Evolutionary conservation across 2,329 filamentous ascomycete species (phyloP).

Genomic region (Helminthosporium solani): DNA sequence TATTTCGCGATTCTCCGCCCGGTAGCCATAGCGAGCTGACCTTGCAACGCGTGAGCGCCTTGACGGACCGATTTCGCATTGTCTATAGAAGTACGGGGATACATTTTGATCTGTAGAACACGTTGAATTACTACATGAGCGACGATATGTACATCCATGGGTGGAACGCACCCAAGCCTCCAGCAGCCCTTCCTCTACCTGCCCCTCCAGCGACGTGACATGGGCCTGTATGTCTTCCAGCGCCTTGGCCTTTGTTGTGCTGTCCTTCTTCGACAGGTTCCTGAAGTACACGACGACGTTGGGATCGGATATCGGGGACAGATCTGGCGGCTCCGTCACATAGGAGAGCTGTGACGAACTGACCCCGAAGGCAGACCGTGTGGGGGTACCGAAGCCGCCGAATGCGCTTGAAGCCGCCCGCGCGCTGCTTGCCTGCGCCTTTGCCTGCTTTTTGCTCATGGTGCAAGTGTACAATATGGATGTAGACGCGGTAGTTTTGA

Average conservation of each 20-base stretch:
- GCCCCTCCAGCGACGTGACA: constrained; percentile 59
- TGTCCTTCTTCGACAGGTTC: constrained; percentile 88
- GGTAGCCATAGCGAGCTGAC: constrained; percentile 56
- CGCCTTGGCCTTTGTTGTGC: constrained; percentile 85
- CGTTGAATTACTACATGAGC: constrained; percentile 41
- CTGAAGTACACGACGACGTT: constrained; percentile 89
- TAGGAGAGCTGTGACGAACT: constrained; percentile 74
- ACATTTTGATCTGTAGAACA: constrained; percentile 69
- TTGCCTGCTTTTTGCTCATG: constrained; percentile 63
- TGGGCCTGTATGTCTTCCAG: constrained; percentile 78
- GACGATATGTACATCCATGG: constrained; percentile 33
- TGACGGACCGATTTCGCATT: constrained; percentile 85
- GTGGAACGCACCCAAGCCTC: constrained; percentile 75
- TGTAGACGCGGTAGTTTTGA: not conserved
- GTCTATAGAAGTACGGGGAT: constrained; percentile 87
- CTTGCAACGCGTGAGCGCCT: constrained; percentile 75
- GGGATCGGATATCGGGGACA: constrained; percentile 73
- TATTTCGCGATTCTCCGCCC: constrained; percentile 83
- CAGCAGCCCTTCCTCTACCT: constrained; percentile 77
- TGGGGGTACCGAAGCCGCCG: constrained; percentile 44
- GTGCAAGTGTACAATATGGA: constrained; percentile 9
- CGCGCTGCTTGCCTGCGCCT: constrained; percentile 64
- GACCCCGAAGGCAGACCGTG: constrained; percentile 45
- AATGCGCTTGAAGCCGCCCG: constrained; percentile 54
- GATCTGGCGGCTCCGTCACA: constrained; percentile 79